phyloP scores from a whole-genome alignment of 2,329 filamentous ascomycete species.

The Pseudogymnoascus sp. region DNA sequence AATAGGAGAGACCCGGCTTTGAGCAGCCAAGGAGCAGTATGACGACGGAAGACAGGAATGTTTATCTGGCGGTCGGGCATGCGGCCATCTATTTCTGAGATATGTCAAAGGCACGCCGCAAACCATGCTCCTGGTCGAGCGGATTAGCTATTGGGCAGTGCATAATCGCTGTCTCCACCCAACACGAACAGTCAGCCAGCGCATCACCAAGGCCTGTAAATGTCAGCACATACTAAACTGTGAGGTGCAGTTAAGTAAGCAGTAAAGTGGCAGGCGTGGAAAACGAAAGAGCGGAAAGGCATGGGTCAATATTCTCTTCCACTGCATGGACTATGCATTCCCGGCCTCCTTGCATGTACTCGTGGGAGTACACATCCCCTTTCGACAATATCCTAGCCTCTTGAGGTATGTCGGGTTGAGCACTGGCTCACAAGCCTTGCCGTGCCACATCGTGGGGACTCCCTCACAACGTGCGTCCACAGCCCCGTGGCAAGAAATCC shows the following conservation, averaged over 20 bases:
- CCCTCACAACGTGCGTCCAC: background rate
- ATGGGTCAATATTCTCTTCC: background rate
- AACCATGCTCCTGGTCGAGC: background rate
- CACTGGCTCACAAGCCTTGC: background rate
- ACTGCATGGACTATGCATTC: background rate
- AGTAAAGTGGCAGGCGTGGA: background rate
- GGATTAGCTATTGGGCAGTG: background rate
- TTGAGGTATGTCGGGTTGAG: background rate
- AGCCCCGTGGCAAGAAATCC: background rate
- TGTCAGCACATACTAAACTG: slow-evolving; percentile 3
- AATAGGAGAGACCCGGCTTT: background rate
- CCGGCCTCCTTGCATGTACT: background rate
- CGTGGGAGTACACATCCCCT: background rate
- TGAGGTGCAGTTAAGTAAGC: slow-evolving; percentile 3
- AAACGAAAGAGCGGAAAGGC: background rate
- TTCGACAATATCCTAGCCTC: background rate
- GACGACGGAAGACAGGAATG: background rate
- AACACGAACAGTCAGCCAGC: slow-evolving; percentile 6
- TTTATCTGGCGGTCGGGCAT: background rate
- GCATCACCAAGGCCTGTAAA: background rate
- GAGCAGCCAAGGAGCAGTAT: background rate
- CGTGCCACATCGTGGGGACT: background rate
- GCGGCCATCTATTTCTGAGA: background rate
- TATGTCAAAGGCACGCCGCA: background rate
- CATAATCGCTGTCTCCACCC: background rate